A percentile compares a stretch with the other conserved stretches of the same genome.
Evolutionary conservation across 495 filamentous ascomycete species (phyloP).

Genomic region (Daldinia loculata): DNA sequence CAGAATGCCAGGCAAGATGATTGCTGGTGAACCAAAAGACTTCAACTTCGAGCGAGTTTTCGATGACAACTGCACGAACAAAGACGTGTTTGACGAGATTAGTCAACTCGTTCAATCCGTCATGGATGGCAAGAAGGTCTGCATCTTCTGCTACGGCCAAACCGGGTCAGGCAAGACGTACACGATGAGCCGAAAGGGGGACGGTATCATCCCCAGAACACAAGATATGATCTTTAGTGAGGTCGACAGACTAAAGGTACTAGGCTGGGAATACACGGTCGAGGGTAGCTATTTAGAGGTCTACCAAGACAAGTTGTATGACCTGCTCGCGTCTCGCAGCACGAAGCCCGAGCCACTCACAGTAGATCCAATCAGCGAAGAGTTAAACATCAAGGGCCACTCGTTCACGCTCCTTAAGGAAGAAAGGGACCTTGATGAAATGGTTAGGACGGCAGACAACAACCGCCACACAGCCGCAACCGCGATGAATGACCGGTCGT

Average conservation of each 20-base stretch:
- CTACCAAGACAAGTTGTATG: slow-evolving; percentile 97
- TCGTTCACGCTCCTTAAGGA: slow-evolving; percentile 73
- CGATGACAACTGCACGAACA: slow-evolving; percentile 76
- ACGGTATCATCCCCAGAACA: slow-evolving; percentile 96
- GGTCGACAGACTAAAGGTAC: slow-evolving; percentile 79
- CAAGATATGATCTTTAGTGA: slow-evolving; percentile 93
- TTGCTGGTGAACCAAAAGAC: slow-evolving; percentile 81
- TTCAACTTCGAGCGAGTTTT: slow-evolving; percentile 98
- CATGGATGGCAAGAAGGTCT: slow-evolving; percentile 97
- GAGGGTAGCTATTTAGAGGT: slow-evolving; percentile 98
- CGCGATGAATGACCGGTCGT: slow-evolving; percentile 93
- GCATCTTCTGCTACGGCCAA: slow-evolving; percentile 99
- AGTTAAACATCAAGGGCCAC: slow-evolving; percentile 71
- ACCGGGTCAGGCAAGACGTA: slow-evolving; percentile 96
- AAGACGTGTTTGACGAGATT: slow-evolving; percentile 94
- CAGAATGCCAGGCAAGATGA: slow-evolving; percentile 81
- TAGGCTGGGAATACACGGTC: slow-evolving; percentile 95
- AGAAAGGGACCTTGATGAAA: slow-evolving; percentile 79
- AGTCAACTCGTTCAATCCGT: slow-evolving; percentile 96
- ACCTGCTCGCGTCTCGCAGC: slow-evolving; percentile 84
- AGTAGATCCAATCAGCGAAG: slow-evolving; percentile 57
- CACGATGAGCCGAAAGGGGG: slow-evolving; percentile 79
- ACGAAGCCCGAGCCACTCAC: slow-evolving; percentile 92
- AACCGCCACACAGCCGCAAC: slow-evolving; percentile 95
- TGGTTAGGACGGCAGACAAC: slow-evolving; percentile 77